Base-by-base conservation (phyloP, 441 rosid species). In the Flueggea neowawraea region DNA sequence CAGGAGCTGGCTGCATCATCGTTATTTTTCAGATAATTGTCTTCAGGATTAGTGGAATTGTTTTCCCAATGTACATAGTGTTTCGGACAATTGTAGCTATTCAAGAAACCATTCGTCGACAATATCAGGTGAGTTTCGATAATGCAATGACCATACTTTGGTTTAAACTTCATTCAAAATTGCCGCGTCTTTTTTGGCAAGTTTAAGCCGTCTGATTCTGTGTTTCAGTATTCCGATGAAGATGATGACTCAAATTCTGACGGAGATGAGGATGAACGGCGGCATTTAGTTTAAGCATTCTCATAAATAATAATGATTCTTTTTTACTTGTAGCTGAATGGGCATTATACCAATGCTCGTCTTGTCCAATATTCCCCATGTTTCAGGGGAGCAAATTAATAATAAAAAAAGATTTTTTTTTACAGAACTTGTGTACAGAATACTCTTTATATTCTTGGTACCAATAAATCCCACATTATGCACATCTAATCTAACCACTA, bases 61-160 rank as follows among this genome's bases (percentile, higher is more conserved):
- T 91, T 66, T 70, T 91, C 31, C 99, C 96, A 1, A 82, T 89
- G 94, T 83, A 77, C 65, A 22, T 87, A 54, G 65, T 91, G 67
- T 44, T 86, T 62, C 74, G 77, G 67, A 77, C 80, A 10, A 81
- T 95, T 62, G 57, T 86, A 31, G 89, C 89, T 15, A 49, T 95
- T 62, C 89, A 69, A 10, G 84, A 75, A 31, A 66, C 74, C 68
- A 58, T 81, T 32, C 68, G 76, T 55, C 71, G 64, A 63, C 78
- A 71, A 4, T 61, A 66, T 68, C 76, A 76, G 59, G 98, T 88
- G 39, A 62, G 87, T 31, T 5, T 36, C 7, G n/a, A n/a, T 36
- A 12, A 4, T 47, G 50, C 5, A 47, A 12, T 36, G 7, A 36
- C 9, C 50, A 10, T 47, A 12, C n/a, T 47, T 47, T 4, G 6